Evolutionary conservation across 140 eudicot genomes (phyloP), one percentile per base, ranked within the genome.

Genomic region (Bidens hawaiensis): DNA sequence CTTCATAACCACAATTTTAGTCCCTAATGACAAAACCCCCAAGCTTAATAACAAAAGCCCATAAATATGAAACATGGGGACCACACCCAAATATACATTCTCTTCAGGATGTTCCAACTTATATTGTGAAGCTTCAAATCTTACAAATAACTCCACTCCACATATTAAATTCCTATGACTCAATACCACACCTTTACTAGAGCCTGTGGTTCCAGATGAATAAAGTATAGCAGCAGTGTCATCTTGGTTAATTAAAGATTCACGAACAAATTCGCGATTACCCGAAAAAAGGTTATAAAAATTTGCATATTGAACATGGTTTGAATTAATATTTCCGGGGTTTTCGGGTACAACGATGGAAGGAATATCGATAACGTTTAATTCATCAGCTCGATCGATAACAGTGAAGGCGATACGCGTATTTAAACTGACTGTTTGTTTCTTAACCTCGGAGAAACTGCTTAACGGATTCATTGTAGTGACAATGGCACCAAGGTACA

Each of bases 171-270:
- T 94, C 74, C 85, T 66, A 67, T 91, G 96, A 19, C 82, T 80
- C 23, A 91, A 33, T 50, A 84, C 70, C 11, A 85, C 96, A 38
- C 98, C 96, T 79, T 91, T 91, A 40, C 82, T 45, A 28, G 70
- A 62, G 41, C 98, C 95, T n/a, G 95, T 87, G 4, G 96, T 87
- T 11, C 98, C 98, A 0, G 98, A 91, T 6, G 98, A 87, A 53
- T 82, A 81, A 83, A 94, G 16, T 25, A 94, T 85, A 0, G 90
- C 95, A 1, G 99, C 99, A 24, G 81, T 79, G 19, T 94, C 97
- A 47, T 76, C 72, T 62, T 88, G 99, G 33, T 16, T 67, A 25
- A 91, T 72, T n/a, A n/a, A n/a, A n/a, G n/a, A n/a, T n/a, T n/a
- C n/a, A n/a, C 13, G 26, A 10, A 82, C 76, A 50, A 60, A 57